These are phyloP conservation scores for Symbiodinium natans DNA, from an alignment of 73 alveolate species.

Conservation along the genomic window DNA sequence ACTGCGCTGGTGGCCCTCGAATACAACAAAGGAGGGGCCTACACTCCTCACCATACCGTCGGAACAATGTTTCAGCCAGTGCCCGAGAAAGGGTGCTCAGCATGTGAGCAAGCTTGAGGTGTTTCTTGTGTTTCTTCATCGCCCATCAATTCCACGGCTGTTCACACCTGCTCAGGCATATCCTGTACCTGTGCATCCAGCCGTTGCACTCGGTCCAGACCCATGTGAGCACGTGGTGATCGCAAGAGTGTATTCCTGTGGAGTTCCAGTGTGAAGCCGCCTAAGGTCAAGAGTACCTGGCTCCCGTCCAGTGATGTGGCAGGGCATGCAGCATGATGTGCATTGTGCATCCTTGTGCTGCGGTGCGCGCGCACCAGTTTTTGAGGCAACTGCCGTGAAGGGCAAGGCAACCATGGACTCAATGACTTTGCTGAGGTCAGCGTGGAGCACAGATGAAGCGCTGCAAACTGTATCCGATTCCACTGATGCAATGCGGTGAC, in stretches of 20 bases:
- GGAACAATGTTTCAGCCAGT: constrained; percentile 10
- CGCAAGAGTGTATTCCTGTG: too few species aligned
- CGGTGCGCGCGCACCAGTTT: too few species aligned
- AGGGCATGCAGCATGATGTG: neutral
- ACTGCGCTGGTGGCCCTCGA: constrained; percentile 86
- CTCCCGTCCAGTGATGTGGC: constrained; percentile 81
- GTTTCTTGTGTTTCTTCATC: too few species aligned
- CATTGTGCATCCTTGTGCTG: neutral
- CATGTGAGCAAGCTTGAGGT: neutral
- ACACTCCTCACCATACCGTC: constrained; percentile 82
- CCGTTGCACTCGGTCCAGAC: constrained; percentile 46
- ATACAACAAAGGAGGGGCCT: constrained; percentile 56
- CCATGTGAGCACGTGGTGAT: too few species aligned
- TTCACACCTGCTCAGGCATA: constrained; percentile 23
- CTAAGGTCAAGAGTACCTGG: constrained; percentile 40
- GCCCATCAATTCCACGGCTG: too few species aligned
- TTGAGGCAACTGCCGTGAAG: constrained; percentile 64
- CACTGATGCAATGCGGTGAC: neutral
- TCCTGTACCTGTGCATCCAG: constrained; percentile 20
- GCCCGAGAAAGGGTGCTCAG: neutral
- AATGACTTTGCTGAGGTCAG: constrained; percentile 30
- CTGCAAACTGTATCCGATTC: neutral
- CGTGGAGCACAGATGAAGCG: neutral
- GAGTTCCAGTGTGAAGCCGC: too few species aligned
- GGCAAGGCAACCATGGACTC: constrained; percentile 41